Evolutionary conservation across 257 asterid genomes (phyloP), one percentile per base, ranked within the genome.

Genomic region (Nicotiana tabacum): DNA sequence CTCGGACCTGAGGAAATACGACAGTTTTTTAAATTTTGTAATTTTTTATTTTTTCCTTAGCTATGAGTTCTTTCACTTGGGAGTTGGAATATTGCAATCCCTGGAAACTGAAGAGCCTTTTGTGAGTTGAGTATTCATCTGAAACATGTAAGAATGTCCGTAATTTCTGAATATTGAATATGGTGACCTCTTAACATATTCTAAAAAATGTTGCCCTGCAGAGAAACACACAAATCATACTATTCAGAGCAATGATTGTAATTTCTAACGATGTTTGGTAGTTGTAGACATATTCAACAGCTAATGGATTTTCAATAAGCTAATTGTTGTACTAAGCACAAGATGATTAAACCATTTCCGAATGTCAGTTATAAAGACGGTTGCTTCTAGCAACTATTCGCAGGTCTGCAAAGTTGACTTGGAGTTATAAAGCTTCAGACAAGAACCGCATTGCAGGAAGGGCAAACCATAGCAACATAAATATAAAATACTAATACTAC

Each of bases 111-210:
- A 43, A 43, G 11, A 10, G 12, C 51, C 10, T 43, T 43, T 9
- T 43, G 2, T 43, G 51, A 21, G 83, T 91, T 51, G 99, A 95
- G 69, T 92, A 88, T 86, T 92, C 94, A 7, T 83, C 85, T 81
- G 94, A 89, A 85, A 90, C 94, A 82, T 81, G 98, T 93, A 89
- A 90, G 94, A 80, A 69, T 43, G 80, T 51, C 37, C 58, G 46
- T 70, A 77, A 24, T 32, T 39, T 51, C 66, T 24, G 37, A 60
- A 70, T 43, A 18, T 27, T 43, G 6, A 35, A 35, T 68, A 68
- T 17, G 30, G 9, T 9, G 30, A 9, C 24, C 2, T 68, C 51
- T 67, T 4, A 18, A 35, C 77, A 37, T 37, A 68, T 68, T 18
- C 55, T 35, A 35, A 17, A 35, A 68, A 43, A 17, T 35, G 3